A percentile compares a stretch with the other conserved stretches of the same genome.
Evolutionary conservation across 2,329 filamentous ascomycete genomes (phyloP).

Genomic region (Gliomastix tumulicola): DNA sequence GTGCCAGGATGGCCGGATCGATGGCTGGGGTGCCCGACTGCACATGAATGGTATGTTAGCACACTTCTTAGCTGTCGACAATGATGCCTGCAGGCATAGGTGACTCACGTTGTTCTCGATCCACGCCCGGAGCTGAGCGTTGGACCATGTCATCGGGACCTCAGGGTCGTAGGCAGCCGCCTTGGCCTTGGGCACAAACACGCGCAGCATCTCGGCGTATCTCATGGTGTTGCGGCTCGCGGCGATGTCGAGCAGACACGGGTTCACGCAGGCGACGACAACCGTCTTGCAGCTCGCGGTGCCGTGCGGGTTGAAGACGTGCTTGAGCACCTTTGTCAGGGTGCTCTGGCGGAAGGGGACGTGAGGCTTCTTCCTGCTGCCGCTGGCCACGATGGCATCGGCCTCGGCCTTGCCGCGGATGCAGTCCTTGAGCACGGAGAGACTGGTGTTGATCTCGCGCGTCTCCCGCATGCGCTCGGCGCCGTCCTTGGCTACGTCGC

Average conservation of each 20-base stretch:
- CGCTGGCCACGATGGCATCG: slow-evolving; percentile 14
- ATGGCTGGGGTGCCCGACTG: slow-evolving; percentile 32
- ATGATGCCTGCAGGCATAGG: no score
- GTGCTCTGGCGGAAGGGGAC: slow-evolving; percentile 39
- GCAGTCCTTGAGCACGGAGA: slow-evolving; percentile 44
- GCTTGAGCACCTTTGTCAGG: slow-evolving; percentile 40
- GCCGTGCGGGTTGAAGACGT: slow-evolving; percentile 36
- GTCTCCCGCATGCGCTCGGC: slow-evolving; percentile 37
- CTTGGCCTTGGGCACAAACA: slow-evolving; percentile 21
- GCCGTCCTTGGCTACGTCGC: slow-evolving; percentile 29
- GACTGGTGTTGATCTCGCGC: slow-evolving; percentile 38
- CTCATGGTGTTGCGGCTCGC: slow-evolving; percentile 40
- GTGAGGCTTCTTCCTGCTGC: slow-evolving; percentile 22
- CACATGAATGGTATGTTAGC: not conserved
- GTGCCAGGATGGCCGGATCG: slow-evolving; percentile 23
- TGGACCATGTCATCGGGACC: slow-evolving; percentile 29
- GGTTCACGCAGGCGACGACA: slow-evolving; percentile 40
- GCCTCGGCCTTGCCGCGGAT: slow-evolving; percentile 35
- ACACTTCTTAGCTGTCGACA: no score
- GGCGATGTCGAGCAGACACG: slow-evolving; percentile 32
- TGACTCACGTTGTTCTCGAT: slow-evolving; percentile 29
- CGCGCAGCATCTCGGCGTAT: slow-evolving; percentile 39
- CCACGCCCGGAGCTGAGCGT: slow-evolving; percentile 28
- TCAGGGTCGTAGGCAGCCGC: slow-evolving; percentile 12
- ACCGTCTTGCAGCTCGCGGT: slow-evolving; percentile 31